phyloP scores from a whole-genome alignment of 1,284 basidiomycete genomes.

The Peniophora sp. region DNA sequence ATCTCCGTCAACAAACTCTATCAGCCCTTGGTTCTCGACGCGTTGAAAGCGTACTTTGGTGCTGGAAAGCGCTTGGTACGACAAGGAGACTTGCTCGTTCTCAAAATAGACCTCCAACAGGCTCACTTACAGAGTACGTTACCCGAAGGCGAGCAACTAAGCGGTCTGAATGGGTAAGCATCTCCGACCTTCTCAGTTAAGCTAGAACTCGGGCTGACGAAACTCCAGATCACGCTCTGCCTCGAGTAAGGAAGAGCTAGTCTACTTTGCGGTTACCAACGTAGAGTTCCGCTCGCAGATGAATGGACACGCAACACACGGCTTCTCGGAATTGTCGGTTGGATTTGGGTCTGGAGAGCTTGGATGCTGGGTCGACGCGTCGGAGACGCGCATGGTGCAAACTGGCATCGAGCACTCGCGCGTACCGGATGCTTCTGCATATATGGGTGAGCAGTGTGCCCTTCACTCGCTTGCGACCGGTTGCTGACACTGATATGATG shows the following conservation, averaged over 20 bases:
- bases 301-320: slow-evolving; percentile 18
- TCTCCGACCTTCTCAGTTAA: too few species aligned
- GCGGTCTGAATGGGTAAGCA: too few species aligned
- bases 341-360: slow-evolving; percentile 57
- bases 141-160: too few species aligned
- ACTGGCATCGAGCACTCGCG: slow-evolving; percentile 68
- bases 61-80: slow-evolving; percentile 56
- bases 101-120: slow-evolving; percentile 55
- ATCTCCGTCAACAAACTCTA: slow-evolving; percentile 68
- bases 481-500: not conserved
- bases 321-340: slow-evolving; percentile 35
- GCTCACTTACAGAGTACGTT: not conserved
- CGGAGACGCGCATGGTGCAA: slow-evolving; percentile 70
- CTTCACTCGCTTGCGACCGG: not conserved
- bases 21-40: slow-evolving; percentile 62
- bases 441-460: not conserved
- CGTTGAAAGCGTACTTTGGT: slow-evolving; percentile 66
- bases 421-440: slow-evolving; percentile 46
- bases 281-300: slow-evolving; percentile 57
- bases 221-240: not conserved
- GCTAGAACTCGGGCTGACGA: too few species aligned
- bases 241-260: slow-evolving; percentile 20
- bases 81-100: slow-evolving; percentile 74
- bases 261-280: slow-evolving; percentile 78
- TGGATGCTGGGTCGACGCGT: slow-evolving; percentile 81